These are phyloP conservation scores for Botrytis byssoidea DNA, from an alignment of 2,329 filamentous ascomycete species.

Conservation along the genomic window DNA sequence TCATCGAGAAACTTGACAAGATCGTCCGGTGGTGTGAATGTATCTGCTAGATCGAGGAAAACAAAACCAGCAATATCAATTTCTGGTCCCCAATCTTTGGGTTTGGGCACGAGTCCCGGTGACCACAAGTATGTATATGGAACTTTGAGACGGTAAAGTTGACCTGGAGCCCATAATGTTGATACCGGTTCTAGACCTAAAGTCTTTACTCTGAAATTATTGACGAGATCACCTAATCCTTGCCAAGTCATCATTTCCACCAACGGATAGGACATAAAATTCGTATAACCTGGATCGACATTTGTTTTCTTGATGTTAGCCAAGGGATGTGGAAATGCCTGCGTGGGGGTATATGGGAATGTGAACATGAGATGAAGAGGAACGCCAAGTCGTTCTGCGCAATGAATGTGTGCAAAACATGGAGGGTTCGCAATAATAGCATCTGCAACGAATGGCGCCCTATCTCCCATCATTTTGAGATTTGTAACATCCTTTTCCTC, in stretches of 20 bases:
- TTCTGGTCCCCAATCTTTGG: constrained; percentile 64
- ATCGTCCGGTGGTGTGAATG: constrained; percentile 56
- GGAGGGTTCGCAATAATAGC: constrained; percentile 86
- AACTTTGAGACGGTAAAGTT: constrained; percentile 69
- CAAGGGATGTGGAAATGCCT: constrained; percentile 68
- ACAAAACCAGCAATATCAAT: constrained; percentile 77
- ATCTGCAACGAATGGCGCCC: constrained; percentile 64
- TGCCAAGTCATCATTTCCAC: constrained; percentile 92
- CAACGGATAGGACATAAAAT: constrained; percentile 77
- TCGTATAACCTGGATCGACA: constrained; percentile 69
- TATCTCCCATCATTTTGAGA: constrained; percentile 62
- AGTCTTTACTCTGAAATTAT: constrained; percentile 68
- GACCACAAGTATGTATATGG: constrained; percentile 75
- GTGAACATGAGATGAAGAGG: constrained; percentile 88
- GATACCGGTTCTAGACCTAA: constrained; percentile 71
- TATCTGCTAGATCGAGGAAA: constrained; percentile 67
- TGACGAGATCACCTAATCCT: constrained; percentile 77
- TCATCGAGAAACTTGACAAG: constrained; percentile 55
- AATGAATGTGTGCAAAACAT: constrained; percentile 75
- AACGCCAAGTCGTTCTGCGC: constrained; percentile 74
- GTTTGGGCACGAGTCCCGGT: constrained; percentile 64
- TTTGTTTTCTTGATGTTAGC: constrained; percentile 73
- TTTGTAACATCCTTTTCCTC: constrained; percentile 62
- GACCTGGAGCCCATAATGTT: constrained; percentile 73
- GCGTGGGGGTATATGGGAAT: constrained; percentile 74